These are phyloP conservation scores for Logfia minima DNA, from an alignment of 129 eudicot genomes.

Conservation along the genomic window DNA sequence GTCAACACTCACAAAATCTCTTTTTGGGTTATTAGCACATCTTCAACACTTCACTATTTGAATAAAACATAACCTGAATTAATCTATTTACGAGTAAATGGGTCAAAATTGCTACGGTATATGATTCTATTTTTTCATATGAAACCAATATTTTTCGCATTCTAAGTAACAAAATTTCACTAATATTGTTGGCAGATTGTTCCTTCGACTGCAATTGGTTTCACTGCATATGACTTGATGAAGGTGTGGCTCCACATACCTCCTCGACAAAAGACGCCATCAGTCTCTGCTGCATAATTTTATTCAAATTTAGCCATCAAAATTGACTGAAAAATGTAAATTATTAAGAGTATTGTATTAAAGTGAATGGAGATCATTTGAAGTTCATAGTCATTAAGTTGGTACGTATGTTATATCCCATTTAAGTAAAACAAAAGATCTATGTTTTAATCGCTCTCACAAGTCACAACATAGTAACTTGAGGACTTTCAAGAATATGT, in stretches of 20 bases:
- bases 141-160: neutral
- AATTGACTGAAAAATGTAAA: neutral
- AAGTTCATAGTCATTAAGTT: neutral
- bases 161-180: neutral
- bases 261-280: conserved; percentile 59
- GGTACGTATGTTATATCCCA: neutral
- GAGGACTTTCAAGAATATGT: too few species aligned
- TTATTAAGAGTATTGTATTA: too few species aligned
- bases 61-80: neutral
- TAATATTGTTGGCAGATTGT: conserved; percentile 59
- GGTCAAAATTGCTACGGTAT: neutral
- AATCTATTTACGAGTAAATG: neutral
- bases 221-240: conserved; percentile 89
- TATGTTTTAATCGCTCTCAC: too few species aligned
- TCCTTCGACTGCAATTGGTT: conserved; percentile 95
- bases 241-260: conserved; percentile 75
- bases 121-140: too few species aligned
- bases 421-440: too few species aligned
- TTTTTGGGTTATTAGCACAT: neutral
- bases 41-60: neutral
- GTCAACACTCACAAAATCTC: conserved; percentile 22
- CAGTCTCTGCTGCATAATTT: conserved; percentile 41
- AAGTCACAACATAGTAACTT: too few species aligned
- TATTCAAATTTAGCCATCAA: neutral
- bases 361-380: neutral